Conservation (phyloP, 345 rosid species). For the Kernera saxatilis region DNA sequence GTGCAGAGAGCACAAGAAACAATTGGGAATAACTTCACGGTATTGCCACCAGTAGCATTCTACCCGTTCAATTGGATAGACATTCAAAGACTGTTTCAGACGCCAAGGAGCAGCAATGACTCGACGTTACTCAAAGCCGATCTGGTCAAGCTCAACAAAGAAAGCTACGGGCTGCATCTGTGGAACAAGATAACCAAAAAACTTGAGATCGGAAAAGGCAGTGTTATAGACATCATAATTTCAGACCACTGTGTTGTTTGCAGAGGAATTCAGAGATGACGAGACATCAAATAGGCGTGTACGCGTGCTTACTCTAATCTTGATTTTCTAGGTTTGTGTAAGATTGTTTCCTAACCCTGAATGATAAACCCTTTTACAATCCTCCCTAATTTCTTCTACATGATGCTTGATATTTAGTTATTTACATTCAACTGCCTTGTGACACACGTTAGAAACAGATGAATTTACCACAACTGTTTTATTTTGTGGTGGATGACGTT, state of each 20-base stretch:
- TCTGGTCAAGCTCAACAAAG: conserved; percentile 42
- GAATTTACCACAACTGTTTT: too few relatives aligned
- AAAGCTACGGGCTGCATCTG: conserved; percentile 59
- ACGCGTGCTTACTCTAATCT: background rate
- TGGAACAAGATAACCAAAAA: conserved; percentile 74
- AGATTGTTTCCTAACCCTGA: background rate
- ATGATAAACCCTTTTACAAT: background rate
- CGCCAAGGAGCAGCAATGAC: conserved; percentile 32
- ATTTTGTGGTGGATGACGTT: background rate
- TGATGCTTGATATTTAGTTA: background rate
- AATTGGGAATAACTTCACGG: conserved; percentile 39
- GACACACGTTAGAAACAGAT: background rate
- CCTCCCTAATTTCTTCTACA: background rate
- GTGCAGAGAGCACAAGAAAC: conserved; percentile 36
- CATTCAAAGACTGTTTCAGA: conserved; percentile 49
- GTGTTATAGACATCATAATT: conserved; percentile 49
- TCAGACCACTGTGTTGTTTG: conserved; percentile 55
- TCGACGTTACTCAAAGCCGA: conserved; percentile 44
- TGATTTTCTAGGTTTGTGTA: background rate
- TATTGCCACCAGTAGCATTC: conserved; percentile 59
- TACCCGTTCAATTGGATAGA: conserved; percentile 67
- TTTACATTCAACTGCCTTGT: background rate
- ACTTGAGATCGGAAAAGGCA: conserved; percentile 52
- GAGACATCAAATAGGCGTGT: background rate
- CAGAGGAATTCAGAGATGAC: conserved; percentile 20